Base-by-base conservation (phyloP, 129 eudicot species). In the Escallonia herrerae region DNA sequence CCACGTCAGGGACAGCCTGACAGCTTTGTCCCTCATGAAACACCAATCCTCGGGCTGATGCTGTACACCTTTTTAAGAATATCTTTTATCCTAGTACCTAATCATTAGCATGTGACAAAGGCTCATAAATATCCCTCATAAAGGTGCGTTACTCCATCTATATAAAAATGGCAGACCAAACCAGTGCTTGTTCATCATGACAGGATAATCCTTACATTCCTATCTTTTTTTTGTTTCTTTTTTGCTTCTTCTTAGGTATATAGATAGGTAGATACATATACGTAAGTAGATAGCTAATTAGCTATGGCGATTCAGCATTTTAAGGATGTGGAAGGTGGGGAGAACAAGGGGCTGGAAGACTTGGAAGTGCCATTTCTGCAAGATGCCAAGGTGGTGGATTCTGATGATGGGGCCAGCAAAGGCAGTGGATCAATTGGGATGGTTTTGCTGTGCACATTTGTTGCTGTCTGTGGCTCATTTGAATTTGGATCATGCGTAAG, bases 401-500 rank as follows among this genome's bases (percentile, higher is more conserved):
- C 62, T 64, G 82, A 76, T 58, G 65, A 57, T 6, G 69, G 68
- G n/a, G 69, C 43, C 13, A 61, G 42, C 48, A 43, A 69, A 39
- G 64, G 7, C n/a, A 55, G 49, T 58, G 81, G 69, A 49, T 82
- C 95, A 4, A 76, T 90, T 68, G 64, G 76, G 43, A 82, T 90
- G 93, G 95, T 90, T 63, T 56, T 90, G 64, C 48, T 90, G 5
- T 77, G 87, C 57, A 90, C 97, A 22, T 77, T 69, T 60, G 97
- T 87, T 73, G 93, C 97, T 55, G 93, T 90, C 72, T 90, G 95
- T 78, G 95, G 97, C 8, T 90, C 97, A 15, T 83, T 90, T 43
- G 90, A 86, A 57, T 90, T 90, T 64, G 97, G 97, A 52, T 79
- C 93, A 3, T 90, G 97, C 76, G 97, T 90, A 82, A 90, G 97